phyloP scores from a whole-genome alignment of 768 basidiomycete genomes.

The Boletus reticulatus region DNA sequence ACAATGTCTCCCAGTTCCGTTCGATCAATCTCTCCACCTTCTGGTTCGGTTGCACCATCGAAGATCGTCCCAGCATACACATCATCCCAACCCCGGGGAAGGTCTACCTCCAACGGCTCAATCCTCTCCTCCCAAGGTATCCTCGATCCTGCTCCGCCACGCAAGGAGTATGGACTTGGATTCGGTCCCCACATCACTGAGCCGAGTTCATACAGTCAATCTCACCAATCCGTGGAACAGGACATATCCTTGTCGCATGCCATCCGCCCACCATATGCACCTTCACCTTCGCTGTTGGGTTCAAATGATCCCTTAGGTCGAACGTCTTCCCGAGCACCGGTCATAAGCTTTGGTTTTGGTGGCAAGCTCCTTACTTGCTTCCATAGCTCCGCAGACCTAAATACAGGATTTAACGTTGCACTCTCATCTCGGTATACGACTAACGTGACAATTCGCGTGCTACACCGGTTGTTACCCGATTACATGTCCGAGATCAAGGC shows the following conservation, averaged over 20 bases:
- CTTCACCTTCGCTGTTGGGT: slow-evolving; percentile 80
- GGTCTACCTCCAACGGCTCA: slow-evolving; percentile 48
- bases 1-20: slow-evolving; percentile 30
- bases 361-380: slow-evolving; percentile 89
- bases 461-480: slow-evolving; percentile 71
- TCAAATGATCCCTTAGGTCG: slow-evolving; percentile 81
- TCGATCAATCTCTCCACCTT: slow-evolving; percentile 22
- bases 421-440: slow-evolving; percentile 69
- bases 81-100: slow-evolving; percentile 29
- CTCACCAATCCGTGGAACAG: slow-evolving; percentile 21
- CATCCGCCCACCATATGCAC: slow-evolving; percentile 65
- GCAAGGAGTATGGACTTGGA: slow-evolving; percentile 29
- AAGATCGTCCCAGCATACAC: slow-evolving; percentile 16
- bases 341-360: slow-evolving; percentile 92
- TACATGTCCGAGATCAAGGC: slow-evolving; percentile 54
- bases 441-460: slow-evolving; percentile 60
- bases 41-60: slow-evolving; percentile 39
- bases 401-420: slow-evolving; percentile 76
- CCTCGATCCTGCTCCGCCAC: slow-evolving; percentile 17
- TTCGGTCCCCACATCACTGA: slow-evolving; percentile 18
- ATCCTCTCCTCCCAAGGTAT: slow-evolving; percentile 32
- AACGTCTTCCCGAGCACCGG: slow-evolving; percentile 67
- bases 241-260: slow-evolving; percentile 32
- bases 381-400: slow-evolving; percentile 63
- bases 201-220: slow-evolving; percentile 15